Base-by-base conservation (phyloP, 768 basidiomycete species). In the Serpula lacrymans region DNA sequence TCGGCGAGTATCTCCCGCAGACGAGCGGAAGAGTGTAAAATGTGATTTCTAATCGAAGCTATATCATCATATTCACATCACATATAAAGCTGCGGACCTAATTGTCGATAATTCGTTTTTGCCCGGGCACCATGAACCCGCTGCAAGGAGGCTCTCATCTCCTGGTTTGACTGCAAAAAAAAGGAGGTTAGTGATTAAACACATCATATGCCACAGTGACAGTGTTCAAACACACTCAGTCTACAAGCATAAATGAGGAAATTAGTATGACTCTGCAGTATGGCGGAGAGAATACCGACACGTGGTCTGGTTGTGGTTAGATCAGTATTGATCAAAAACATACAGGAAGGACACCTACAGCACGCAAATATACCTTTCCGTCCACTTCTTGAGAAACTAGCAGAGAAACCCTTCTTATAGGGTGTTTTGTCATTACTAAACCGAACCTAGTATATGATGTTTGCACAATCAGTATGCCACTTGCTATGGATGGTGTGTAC, bases 341-440 rank as follows among this genome's bases (percentile, higher is more conserved):
- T 5, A 10, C 21, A 13, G 3, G 3, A 13, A 9, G 25, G 23
- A 37, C 11, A 72, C 86, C 66, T 58, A 89, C 92, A 94, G 13
- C 71, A 72, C 16, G 93, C 93, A 59, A 90, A 97, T 10, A 84
- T 78, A 1, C 94, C 91, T 54, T 97, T 98, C 29, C 88, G 68
- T 3, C 95, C 95, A 21, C 86, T 86, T 34, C 96, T 71, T 3
- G 91, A 93, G 50, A 94, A 88, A 39, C 82, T 85, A 0, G 89
- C 87, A 0, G 85, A 84, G 23, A 97, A 74, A 8, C 72, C 72
- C 5, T 62, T 76, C 65, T 98, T 98, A 69, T 99, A 99, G 0
- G 95, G 95, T 4, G 95, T 99, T 67, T 93, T 94, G 58, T 93
- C 88, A 42, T 89, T 89, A 55, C 87, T 90, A 63, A 95, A 96